Base-by-base conservation (phyloP, 2,329 filamentous ascomycete species). In the Cytospora mali region DNA sequence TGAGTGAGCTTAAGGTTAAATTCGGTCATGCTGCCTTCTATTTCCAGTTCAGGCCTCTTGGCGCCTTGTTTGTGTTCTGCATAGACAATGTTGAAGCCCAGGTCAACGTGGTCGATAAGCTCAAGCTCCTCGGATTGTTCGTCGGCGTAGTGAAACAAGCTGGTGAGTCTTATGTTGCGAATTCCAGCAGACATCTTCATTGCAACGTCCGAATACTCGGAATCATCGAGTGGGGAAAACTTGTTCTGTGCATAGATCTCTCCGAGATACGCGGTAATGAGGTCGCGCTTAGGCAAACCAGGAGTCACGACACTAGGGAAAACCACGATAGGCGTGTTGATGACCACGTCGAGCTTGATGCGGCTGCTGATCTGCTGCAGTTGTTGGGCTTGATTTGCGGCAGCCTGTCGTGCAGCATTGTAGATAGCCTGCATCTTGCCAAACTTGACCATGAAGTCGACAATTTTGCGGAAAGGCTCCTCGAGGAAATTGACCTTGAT, bases 351-450 rank as follows among this genome's bases (percentile, higher is more conserved):
- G 62, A 97, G 97, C 73, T 96, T 93, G 79, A 98, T 91, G 67
- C 92, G 92, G 71, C 88, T 92, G 0, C 91, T 91, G 71, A 88
- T 93, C 71, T 98, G 90, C 71, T 98, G 95, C 6, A 99, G 86
- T 71, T 97, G 93, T 63, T 86, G 96, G 11, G 95, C 96, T 74
- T 97, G 93, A 66, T 91, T 94, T 46, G 95, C 92, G 3, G 96
- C 95, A 46, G 94, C 96, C 75, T 97, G 92, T 35, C 96, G 87
- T 14, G 96, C 95, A 49, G 95, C 94, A 72, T 99, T 99, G 80
- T 97, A 99, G 58, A 99, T 90, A 25, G 95, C 94, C 76, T 99
- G 95, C 95, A 99, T 99, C 77, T 96, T 97, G 65, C 96, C 95
- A 74, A 99, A 99, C 71, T 99, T 99, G 74, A 99, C 93, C 50